Conservation (phyloP, 1,284 basidiomycete genomes). For the Neolentinus lepideus region DNA sequence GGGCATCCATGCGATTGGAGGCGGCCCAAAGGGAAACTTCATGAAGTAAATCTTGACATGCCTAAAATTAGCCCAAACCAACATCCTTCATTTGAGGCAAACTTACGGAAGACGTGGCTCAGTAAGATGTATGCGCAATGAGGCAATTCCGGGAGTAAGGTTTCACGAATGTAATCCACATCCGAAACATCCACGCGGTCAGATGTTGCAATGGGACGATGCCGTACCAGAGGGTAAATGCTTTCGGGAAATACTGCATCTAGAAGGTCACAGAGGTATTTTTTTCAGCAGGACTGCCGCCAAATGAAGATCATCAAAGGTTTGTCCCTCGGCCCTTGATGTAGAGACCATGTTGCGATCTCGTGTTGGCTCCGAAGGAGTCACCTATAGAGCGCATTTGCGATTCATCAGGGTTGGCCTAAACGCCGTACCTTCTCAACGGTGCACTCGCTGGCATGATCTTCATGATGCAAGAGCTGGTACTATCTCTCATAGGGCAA, state of each 20-base stretch:
- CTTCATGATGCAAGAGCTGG: too few species aligned
- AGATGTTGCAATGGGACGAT: conserved; percentile 54
- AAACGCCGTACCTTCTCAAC: too few species aligned
- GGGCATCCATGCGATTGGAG: conserved; percentile 74
- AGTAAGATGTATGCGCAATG: conserved; percentile 71
- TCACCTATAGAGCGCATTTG: too few species aligned
- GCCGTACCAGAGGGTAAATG: conserved; percentile 56
- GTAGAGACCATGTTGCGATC: too few species aligned
- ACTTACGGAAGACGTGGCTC: conserved; percentile 66
- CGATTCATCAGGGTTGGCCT: too few species aligned
- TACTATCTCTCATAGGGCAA: too few species aligned
- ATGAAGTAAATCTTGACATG: conserved; percentile 59
- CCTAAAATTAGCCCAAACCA: conserved; percentile 3
- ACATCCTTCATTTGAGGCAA: background rate
- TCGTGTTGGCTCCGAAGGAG: too few species aligned
- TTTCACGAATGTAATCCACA: conserved; percentile 59
- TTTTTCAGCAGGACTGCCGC: conserved; percentile 86
- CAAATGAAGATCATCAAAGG: conserved; percentile 70
- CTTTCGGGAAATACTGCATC: conserved; percentile 69
- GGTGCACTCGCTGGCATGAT: too few species aligned
- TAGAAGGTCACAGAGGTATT: conserved; percentile 73
- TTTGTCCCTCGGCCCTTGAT: too few species aligned
- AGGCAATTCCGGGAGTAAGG: conserved; percentile 55
- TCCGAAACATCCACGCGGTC: conserved; percentile 50
- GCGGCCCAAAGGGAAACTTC: conserved; percentile 62